Conservation (phyloP, 2,329 filamentous ascomycete species). For the Botryotinia calthae region DNA sequence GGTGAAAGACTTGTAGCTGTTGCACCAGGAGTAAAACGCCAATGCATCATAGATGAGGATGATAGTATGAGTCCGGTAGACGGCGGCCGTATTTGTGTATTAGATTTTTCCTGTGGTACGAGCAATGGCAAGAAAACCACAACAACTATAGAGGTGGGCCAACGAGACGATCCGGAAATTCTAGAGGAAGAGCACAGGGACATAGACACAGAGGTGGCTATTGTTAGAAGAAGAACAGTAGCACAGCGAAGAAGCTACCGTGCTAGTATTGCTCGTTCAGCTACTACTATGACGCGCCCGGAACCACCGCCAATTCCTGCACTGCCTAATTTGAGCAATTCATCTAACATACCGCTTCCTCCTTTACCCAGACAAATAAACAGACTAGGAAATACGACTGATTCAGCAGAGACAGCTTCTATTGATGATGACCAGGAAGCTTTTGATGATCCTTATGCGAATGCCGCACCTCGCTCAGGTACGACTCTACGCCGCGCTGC, state of each 20-base stretch:
- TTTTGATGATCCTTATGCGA: slow-evolving; percentile 69
- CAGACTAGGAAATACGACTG: slow-evolving; percentile 25
- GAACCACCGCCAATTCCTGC: slow-evolving; percentile 32
- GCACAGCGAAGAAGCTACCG: slow-evolving; percentile 55
- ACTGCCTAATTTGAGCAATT: slow-evolving; percentile 26
- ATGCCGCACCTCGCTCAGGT: slow-evolving; percentile 67
- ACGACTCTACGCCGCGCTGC: slow-evolving; percentile 70
- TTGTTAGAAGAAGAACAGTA: slow-evolving; percentile 72
- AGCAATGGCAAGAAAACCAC: slow-evolving; percentile 55
- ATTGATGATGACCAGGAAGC: slow-evolving; percentile 46
- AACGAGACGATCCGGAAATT: slow-evolving; percentile 60
- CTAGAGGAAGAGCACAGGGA: slow-evolving; percentile 72
- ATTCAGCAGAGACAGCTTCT: slow-evolving; percentile 32
- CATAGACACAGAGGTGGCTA: slow-evolving; percentile 73
- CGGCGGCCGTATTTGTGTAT: slow-evolving; percentile 67
- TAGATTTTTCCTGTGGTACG: slow-evolving; percentile 69
- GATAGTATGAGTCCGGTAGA: slow-evolving; percentile 75
- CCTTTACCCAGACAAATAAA: slow-evolving; percentile 26
- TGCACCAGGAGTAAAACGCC: slow-evolving; percentile 64
- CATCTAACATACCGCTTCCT: slow-evolving; percentile 25
- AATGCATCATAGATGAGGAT: slow-evolving; percentile 57
- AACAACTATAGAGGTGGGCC: slow-evolving; percentile 71
- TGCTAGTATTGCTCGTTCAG: slow-evolving; percentile 49
- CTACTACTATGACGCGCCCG: slow-evolving; percentile 42
- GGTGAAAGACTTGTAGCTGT: slow-evolving; percentile 65